Evolutionary conservation across 176 grass and related monocot species (phyloP).

Genomic region (Chrysopogon serrulatus): DNA sequence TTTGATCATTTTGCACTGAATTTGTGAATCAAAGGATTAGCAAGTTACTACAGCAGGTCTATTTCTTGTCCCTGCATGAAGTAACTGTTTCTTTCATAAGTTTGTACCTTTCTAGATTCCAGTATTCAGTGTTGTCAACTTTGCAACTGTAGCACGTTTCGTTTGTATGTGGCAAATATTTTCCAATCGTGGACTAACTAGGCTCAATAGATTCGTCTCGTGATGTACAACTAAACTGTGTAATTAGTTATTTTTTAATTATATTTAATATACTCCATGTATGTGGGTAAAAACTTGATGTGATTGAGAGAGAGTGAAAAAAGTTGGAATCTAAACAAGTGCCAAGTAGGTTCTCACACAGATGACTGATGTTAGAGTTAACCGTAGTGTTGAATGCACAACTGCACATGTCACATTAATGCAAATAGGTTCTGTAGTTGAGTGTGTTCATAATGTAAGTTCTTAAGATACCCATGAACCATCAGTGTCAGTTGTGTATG

Average conservation of each 20-base stretch:
- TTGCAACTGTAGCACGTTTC: no score
- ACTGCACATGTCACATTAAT: slow-evolving; percentile 29
- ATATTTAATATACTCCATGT: no score
- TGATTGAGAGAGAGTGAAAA: no score
- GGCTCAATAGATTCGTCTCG: no score
- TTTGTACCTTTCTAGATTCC: not conserved
- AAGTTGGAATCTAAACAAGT: no score
- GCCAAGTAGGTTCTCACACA: no score
- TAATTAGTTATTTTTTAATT: no score
- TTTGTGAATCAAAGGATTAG: slow-evolving; percentile 32
- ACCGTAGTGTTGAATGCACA: slow-evolving; percentile 30
- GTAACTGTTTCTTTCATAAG: not conserved
- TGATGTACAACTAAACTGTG: no score
- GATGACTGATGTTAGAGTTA: slow-evolving; percentile 39
- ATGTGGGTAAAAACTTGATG: no score
- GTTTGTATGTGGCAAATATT: no score
- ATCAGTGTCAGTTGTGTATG: not conserved
- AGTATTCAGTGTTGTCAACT: not conserved
- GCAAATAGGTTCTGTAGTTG: slow-evolving; percentile 45
- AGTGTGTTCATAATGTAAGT: slow-evolving; percentile 53
- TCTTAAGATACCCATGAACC: not conserved
- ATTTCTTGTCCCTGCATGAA: not conserved
- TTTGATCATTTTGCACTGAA: slow-evolving; percentile 33
- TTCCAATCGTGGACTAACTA: no score
- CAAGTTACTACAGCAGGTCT: slow-evolving; percentile 35